Base-by-base conservation (phyloP, 306 rosid species). In the Cicer chorassanicum region DNA sequence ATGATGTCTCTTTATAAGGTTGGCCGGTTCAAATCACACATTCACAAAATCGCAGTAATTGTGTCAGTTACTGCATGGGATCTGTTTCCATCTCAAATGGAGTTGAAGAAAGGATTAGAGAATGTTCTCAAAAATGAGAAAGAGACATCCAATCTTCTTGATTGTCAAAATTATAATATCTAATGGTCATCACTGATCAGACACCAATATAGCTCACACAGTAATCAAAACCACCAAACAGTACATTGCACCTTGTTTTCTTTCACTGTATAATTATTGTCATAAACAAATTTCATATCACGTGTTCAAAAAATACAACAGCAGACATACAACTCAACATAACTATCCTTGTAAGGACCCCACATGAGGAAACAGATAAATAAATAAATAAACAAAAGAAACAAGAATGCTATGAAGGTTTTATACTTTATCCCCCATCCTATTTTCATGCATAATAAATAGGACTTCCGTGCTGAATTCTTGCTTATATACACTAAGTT, bases 401-500 rank as follows among this genome's bases (percentile, higher is more conserved):
- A 73, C 61, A 75, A 19, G 70, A 64, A 66, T 76, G 56, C 24
- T 72, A 76, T 70, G 65, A 64, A 51, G 46, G 64, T 68, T 64
- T 51, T 19, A 7, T 19, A 12, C 10, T 19, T 50, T 49, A 5
- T 40, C 60, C 49, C 65, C 71, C 65, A 50, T 61, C 14, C 29
- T 51, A 53, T 45, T 15, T 42, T 7, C 29, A 68, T 41, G 48
- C 64, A 29, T 34, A 24, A 29, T 34, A 24, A 63, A 64, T 75
- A 67, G 56, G 72, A 67, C 24, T 68, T n/a, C 84, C 72, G 65
- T 62, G 65, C 56, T 36, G 68, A 78, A 73, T 70, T 81, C 82
- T 85, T 76, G 82, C 67, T 86, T 88, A 74, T 87, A 88, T 84
- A 87, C 43, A 24, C 14, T 16, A 70, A 70, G 43, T 41, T 69